These are phyloP conservation scores for Colletotrichum neosansevieriae DNA, from an alignment of 2,329 filamentous ascomycete genomes.

Conservation along the genomic window DNA sequence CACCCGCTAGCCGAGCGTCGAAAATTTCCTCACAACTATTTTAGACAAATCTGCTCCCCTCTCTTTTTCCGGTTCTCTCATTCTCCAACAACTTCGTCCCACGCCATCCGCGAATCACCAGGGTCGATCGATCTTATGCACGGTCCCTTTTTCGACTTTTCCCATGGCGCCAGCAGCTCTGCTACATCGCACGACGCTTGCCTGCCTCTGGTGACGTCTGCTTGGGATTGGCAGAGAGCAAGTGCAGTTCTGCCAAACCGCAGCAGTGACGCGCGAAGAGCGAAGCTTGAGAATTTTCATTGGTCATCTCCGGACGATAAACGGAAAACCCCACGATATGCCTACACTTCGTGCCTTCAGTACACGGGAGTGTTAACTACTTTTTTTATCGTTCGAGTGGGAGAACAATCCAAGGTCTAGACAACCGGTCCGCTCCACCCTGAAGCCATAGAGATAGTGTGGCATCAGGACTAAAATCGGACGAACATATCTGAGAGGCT, in stretches of 20 bases:
- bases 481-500: constrained; percentile 60
- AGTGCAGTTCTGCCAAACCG: neutral
- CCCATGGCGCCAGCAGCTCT: constrained; percentile 34
- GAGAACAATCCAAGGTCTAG: constrained; percentile 74
- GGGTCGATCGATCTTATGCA: constrained; percentile 12
- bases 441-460: constrained; percentile 68
- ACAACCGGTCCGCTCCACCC: constrained; percentile 77
- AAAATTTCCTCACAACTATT: constrained; percentile 3
- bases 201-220: neutral
- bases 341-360: constrained; percentile 70
- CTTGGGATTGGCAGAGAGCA: neutral
- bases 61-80: neutral
- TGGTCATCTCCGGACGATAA: neutral
- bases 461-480: constrained; percentile 73
- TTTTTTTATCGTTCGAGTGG: constrained; percentile 67
- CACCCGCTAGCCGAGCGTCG: neutral
- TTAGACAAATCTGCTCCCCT: neutral
- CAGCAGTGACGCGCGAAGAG: neutral
- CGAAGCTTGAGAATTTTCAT: too few species aligned
- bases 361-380: constrained; percentile 71
- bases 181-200: constrained; percentile 30
- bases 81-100: neutral
- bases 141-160: constrained; percentile 15
- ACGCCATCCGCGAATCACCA: neutral
- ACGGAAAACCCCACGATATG: constrained; percentile 64